phyloP scores from a whole-genome alignment of 169 alveolate species.

The Cryptosporidium meleagridis region DNA sequence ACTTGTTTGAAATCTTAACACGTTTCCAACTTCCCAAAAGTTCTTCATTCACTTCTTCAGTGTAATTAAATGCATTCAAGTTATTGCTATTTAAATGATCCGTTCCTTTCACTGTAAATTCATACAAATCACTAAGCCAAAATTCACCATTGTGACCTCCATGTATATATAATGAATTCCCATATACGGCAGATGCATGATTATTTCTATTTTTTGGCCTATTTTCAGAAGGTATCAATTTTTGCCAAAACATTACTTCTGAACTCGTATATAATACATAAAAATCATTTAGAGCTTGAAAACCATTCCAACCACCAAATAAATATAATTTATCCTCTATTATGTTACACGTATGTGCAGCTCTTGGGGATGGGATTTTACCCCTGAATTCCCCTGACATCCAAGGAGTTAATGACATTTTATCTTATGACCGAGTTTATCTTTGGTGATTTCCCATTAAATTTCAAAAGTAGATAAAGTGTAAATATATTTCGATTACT shows the following conservation, averaged over 20 bases:
- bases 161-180: conserved; percentile 68
- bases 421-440: background rate
- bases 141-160: conserved; percentile 83
- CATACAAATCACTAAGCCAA: conserved; percentile 82
- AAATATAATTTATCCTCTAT: conserved; percentile 78
- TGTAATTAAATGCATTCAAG: background rate
- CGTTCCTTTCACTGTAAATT: conserved; percentile 74
- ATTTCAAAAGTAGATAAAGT: background rate
- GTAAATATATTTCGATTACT: background rate
- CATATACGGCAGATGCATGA: conserved; percentile 81
- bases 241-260: conserved; percentile 78
- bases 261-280: conserved; percentile 79
- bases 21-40: conserved; percentile 77
- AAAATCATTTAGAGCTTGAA: conserved; percentile 81
- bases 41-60: conserved; percentile 41
- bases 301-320: conserved; percentile 85
- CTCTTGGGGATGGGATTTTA: conserved; percentile 82
- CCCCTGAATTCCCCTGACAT: conserved; percentile 76
- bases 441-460: background rate
- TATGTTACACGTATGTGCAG: conserved; percentile 83
- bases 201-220: conserved; percentile 77
- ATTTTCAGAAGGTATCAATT: conserved; percentile 78
- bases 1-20: conserved; percentile 68
- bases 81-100: conserved; percentile 68
- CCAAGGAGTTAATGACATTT: conserved; percentile 65